phyloP scores from a whole-genome alignment of 768 basidiomycete species.

The Lentinula detonsa region DNA sequence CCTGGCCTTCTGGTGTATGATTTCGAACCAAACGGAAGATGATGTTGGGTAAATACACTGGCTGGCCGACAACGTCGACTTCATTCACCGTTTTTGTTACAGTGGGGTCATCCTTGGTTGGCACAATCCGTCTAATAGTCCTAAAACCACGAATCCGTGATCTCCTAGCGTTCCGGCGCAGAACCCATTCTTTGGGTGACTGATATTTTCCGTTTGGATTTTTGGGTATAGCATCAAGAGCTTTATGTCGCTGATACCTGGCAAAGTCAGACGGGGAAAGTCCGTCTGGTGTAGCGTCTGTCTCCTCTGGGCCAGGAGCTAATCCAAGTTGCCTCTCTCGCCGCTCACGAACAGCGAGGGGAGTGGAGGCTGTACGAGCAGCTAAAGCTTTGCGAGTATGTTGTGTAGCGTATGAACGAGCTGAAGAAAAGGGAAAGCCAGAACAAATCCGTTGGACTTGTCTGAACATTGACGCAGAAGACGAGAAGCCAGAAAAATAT shows the following conservation, averaged over 20 bases:
- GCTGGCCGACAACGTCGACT: constrained; percentile 65
- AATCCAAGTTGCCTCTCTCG: constrained; percentile 45
- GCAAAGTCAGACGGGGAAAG: constrained; percentile 62
- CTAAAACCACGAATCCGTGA: constrained; percentile 64
- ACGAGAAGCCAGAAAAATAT: neutral
- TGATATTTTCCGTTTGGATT: constrained; percentile 9
- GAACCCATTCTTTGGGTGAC: constrained; percentile 56
- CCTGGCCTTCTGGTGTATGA: constrained; percentile 61
- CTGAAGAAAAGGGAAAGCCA: constrained; percentile 2
- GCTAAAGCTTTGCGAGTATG: constrained; percentile 31
- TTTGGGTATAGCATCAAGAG: constrained; percentile 41
- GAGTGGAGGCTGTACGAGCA: constrained; percentile 66
- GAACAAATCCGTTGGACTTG: neutral
- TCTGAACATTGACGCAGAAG: neutral
- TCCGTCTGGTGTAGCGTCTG: constrained; percentile 47
- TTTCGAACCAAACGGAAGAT: constrained; percentile 82
- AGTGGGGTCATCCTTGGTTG: neutral
- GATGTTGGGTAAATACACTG: constrained; percentile 87
- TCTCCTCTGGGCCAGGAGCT: constrained; percentile 21
- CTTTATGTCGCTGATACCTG: constrained; percentile 52
- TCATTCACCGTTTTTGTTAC: constrained; percentile 28
- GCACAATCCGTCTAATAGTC: constrained; percentile 22
- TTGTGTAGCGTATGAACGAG: constrained; percentile 35
- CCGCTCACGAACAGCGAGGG: constrained; percentile 67
- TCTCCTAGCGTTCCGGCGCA: constrained; percentile 48